A percentile compares a stretch with the other conserved stretches of the same genome.
Evolutionary conservation across 73 alveolate genomes (phyloP).

Genomic region (Blepharisma japonicum): DNA sequence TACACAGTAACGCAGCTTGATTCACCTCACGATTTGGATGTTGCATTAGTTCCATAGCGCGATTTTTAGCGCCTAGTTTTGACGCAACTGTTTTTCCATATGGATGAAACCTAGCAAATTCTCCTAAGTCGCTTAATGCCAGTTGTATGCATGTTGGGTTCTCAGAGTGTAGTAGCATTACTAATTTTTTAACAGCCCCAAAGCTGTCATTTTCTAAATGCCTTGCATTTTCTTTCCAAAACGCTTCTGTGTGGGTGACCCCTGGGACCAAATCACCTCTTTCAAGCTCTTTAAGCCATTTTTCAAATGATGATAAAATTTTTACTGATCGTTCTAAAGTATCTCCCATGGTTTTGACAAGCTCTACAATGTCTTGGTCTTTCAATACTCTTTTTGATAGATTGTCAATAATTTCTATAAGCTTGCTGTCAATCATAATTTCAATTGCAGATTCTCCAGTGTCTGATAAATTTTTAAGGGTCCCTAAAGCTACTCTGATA

Average conservation of each 20-base stretch:
- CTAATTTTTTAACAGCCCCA: slow-evolving; percentile 6
- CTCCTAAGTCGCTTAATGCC: slow-evolving; percentile 9
- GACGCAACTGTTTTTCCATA: slow-evolving; percentile 19
- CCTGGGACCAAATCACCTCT: slow-evolving; percentile 20
- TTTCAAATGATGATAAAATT: background rate
- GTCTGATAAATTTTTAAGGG: slow-evolving; percentile 1
- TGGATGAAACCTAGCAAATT: slow-evolving; percentile 28
- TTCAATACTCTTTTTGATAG: slow-evolving; percentile 14
- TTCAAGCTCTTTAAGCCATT: slow-evolving; percentile 14
- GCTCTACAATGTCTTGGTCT: slow-evolving; percentile 6
- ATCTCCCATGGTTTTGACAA: slow-evolving; percentile 8
- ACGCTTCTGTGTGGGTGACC: slow-evolving; percentile 20
- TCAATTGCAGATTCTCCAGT: slow-evolving; percentile 14
- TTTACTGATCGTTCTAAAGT: background rate
- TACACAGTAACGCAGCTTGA: slow-evolving; percentile 4
- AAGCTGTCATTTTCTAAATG: background rate
- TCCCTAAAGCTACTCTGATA: slow-evolving; percentile 14
- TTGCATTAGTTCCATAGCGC: slow-evolving; percentile 29
- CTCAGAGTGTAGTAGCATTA: background rate
- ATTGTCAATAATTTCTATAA: background rate
- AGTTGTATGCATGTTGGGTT: background rate
- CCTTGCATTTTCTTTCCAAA: slow-evolving; percentile 29
- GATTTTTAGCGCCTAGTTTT: background rate
- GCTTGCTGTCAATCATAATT: slow-evolving; percentile 23
- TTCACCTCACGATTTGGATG: background rate